Percentiles rank a stretch among this genome's conserved stretches.
Evolutionary conservation across 768 basidiomycete species (phyloP).

Genomic region (Pholiota microspora): DNA sequence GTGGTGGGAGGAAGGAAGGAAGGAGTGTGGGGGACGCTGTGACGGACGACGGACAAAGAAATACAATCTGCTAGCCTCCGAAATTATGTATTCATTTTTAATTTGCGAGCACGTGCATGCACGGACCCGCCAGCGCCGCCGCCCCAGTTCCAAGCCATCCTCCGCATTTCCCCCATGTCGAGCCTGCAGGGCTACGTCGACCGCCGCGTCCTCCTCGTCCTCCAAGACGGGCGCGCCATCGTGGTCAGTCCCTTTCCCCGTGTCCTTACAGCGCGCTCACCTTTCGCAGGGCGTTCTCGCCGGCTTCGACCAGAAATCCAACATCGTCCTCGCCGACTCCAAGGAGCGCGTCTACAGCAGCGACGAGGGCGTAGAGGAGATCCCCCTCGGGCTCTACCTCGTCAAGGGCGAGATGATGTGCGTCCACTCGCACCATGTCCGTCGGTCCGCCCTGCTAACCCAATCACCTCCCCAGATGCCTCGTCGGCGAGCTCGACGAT

Average conservation of each 20-base stretch:
- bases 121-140: conserved; percentile 12
- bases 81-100: conserved; percentile 6
- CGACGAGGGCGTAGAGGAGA: conserved; percentile 93
- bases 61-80: not conserved
- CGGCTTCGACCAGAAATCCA: conserved; percentile 94
- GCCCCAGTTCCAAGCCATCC: not conserved
- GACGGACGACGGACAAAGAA: not conserved
- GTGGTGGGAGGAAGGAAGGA: conserved; percentile 4
- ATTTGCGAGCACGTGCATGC: conserved; percentile 9
- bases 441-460: conserved; percentile 9
- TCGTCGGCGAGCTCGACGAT: conserved; percentile 87
- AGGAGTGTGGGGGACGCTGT: conserved; percentile 1
- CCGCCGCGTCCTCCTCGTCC: conserved; percentile 88
- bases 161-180: conserved; percentile 53
- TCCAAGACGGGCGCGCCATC: conserved; percentile 95
- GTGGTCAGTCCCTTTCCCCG: conserved; percentile 57
- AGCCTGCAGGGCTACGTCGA: conserved; percentile 92
- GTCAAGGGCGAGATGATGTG: conserved; percentile 99
- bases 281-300: conserved; percentile 75
- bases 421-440: conserved; percentile 30
- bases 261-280: not conserved
- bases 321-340: conserved; percentile 91
- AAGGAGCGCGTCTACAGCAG: conserved; percentile 90
- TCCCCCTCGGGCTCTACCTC: conserved; percentile 91
- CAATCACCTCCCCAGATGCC: conserved; percentile 37